Base-by-base conservation (phyloP, 495 filamentous ascomycete genomes). In the Daldinia grandis region DNA sequence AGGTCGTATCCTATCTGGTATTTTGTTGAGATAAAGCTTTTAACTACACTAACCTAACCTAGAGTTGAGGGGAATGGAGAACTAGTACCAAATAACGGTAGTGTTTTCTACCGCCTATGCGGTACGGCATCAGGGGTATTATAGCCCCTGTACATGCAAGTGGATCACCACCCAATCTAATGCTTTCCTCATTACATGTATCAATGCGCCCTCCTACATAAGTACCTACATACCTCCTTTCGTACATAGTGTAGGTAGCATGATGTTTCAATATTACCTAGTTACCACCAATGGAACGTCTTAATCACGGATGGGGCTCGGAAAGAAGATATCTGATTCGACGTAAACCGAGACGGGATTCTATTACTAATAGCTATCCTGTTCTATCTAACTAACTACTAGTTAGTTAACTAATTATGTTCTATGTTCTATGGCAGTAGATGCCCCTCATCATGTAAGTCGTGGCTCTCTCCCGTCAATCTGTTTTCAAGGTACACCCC, bases 271-370 rank as follows among this genome's bases (percentile, higher is more conserved):
- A 57, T 55, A 67, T 54, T 60, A 55, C 57, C 57, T 64, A n/a
- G n/a, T n/a, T n/a, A 47, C 37, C 31, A 61, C 31, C 49, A 19
- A 70, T 70, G 68, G 25, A 70, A 70, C 68, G 57, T 61, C 58
- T 65, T 55, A 70, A 65, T 70, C 37, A 54, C 64, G 50, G 64
- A 8, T 50, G 35, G 5, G 25, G 47, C 27, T 15, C 24, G 47
- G 47, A 12, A 0, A 17, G 21, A 15, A 14, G 21, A 10, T 33
- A 33, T 35, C 12, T 35, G 14, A 35, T 35, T 35, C 33, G 33
- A 35, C 0, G 12, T 35, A 4, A 35, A 35, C 33, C 33, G 10
- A 35, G 33, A 35, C 10, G 14, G 14, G 10, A 4, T 25, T 25
- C 21, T 10, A 50, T 50, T 40, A 40, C 37, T 40, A 40, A 40